Evolutionary conservation across 495 filamentous ascomycete species (phyloP).

Genomic region (Daldinia grandis): DNA sequence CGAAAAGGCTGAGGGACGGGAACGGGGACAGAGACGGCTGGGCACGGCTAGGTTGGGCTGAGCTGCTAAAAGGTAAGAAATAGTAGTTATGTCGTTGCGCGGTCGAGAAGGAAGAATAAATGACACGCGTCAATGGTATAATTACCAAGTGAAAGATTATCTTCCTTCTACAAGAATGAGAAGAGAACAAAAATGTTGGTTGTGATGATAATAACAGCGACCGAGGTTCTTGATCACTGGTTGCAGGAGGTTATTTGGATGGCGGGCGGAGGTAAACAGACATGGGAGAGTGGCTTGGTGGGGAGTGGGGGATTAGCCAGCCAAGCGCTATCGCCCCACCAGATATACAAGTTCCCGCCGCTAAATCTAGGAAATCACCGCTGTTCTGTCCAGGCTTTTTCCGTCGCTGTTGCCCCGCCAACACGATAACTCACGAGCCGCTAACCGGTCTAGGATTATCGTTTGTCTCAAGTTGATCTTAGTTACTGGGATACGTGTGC

Average conservation of each 20-base stretch:
- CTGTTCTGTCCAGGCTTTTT: slow-evolving; percentile 15
- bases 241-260: slow-evolving; percentile 38
- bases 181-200: slow-evolving; percentile 9
- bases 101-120: neutral
- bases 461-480: slow-evolving; percentile 19
- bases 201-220: neutral
- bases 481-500: slow-evolving; percentile 3
- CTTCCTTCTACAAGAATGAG: slow-evolving; percentile 8
- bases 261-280: slow-evolving; percentile 37
- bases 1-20: slow-evolving; percentile 8
- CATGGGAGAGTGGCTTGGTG: slow-evolving; percentile 25
- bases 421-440: slow-evolving; percentile 19
- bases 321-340: neutral
- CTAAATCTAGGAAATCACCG: slow-evolving; percentile 18
- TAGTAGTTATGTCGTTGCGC: neutral
- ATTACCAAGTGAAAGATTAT: slow-evolving; percentile 6
- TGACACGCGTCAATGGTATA: slow-evolving; percentile 5
- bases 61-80: slow-evolving; percentile 3
- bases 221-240: slow-evolving; percentile 12
- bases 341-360: slow-evolving; percentile 25
- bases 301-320: slow-evolving; percentile 27
- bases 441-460: slow-evolving; percentile 3
- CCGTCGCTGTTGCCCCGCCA: slow-evolving; percentile 29
- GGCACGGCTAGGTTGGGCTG: no score
- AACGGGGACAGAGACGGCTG: no score